Evolutionary conservation across 208 protist genomes (phyloP), one percentile per base, ranked within the genome.

Genomic region (Leishmania turanica): DNA sequence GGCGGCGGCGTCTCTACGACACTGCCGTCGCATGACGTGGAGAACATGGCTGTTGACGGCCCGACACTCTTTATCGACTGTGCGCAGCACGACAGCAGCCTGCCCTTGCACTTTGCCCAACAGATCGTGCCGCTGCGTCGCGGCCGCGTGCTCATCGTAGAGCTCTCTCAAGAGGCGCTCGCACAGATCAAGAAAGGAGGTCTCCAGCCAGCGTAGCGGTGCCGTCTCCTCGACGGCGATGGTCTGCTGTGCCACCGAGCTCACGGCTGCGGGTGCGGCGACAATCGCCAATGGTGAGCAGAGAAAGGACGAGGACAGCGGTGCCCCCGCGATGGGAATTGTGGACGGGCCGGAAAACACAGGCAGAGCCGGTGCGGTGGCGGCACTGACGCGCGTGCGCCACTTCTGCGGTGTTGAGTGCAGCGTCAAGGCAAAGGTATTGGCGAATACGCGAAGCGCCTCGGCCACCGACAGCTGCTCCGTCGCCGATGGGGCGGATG

Each of bases 381-480:
- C 65, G 34, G 69, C 76, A 54, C 42, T 42, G 53, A 76, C 37
- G 64, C 62, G 72, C 47, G 54, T 40, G 54, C 78, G 82, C 60
- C 65, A 76, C 37, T 56, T 72, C 54, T 49, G 75, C 31, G 62
- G 31, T 42, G 77, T 62, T 8, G 31, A 56, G 66, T 89, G 82
- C 69, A 86, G 75, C 4, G 86, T 89, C 42, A 82, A 47, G 27
- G 76, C 81, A 56, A 89, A 89, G 13, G 70, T 56, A 24, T 84
- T 54, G 3, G 86, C 86, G 37, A 89, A 85, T 2, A 78, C 21
- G 15, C 54, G 64, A n/a, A 82, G 51, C 24, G 82, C 69, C 40
- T 78, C 76, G 5, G 72, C 42, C 27, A 53, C 9, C 19, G 79
- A 64, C 54, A 83, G 53, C 56, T 40, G 75, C 13, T 24, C 1